These are phyloP conservation scores for Lachancea lanzarotensis DNA, from an alignment of 805 yeast species.

Conservation along the genomic window DNA sequence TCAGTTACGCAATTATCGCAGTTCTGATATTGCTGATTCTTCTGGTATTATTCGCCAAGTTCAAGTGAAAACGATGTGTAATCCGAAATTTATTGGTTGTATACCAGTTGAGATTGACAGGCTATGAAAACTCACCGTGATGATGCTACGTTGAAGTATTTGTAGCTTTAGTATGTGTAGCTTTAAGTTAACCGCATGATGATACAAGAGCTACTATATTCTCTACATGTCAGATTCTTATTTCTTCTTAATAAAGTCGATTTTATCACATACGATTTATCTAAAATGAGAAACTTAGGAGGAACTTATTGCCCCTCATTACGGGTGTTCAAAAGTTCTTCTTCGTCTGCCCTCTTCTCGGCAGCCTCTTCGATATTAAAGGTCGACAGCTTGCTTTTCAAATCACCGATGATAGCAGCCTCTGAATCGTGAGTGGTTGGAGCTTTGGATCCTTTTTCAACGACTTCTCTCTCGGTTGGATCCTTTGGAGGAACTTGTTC, in stretches of 20 bases:
- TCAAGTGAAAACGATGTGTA: slow-evolving; percentile 47
- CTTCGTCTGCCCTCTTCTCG: slow-evolving; percentile 4
- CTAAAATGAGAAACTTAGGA: too few species aligned
- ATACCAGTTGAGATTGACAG: too few species aligned
- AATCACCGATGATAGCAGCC: slow-evolving; percentile 4
- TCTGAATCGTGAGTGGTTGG: slow-evolving; percentile 5
- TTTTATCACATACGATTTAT: slow-evolving; percentile 1
- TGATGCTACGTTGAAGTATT: too few species aligned
- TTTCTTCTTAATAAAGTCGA: too few species aligned
- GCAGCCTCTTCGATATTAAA: slow-evolving; percentile 2
- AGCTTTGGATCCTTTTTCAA: slow-evolving; percentile 2
- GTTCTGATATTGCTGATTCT: slow-evolving; percentile 76
- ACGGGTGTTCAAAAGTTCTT: slow-evolving; percentile 3
- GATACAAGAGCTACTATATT: not conserved
- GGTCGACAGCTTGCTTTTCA: slow-evolving; percentile 2
- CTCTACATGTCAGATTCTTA: too few species aligned
- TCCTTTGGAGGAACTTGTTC: not conserved
- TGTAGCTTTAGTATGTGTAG: not conserved
- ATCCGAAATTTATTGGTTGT: too few species aligned
- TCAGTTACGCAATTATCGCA: slow-evolving; percentile 86
- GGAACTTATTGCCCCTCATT: not conserved
- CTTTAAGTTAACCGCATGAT: too few species aligned
- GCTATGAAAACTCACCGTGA: too few species aligned
- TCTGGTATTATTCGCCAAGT: slow-evolving; percentile 77
- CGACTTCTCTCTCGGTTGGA: not conserved